Evolutionary conservation across 228 moss, liverwort and hornwort genomes (phyloP).

Genomic region (Sphagnum magellanicum): DNA sequence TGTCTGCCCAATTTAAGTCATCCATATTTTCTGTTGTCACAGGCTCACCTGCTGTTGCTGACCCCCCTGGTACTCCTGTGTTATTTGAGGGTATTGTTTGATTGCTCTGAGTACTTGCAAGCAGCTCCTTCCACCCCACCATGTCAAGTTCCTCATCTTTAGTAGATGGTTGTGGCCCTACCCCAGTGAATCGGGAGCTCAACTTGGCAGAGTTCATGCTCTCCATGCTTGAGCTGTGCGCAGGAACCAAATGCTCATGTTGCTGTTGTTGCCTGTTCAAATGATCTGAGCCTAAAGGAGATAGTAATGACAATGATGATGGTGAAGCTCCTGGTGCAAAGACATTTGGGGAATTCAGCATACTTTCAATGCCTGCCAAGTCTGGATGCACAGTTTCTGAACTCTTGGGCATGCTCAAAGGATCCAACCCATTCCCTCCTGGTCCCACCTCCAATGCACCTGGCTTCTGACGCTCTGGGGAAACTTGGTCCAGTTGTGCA

Average conservation of each 20-base stretch:
- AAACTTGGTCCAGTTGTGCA: constrained; percentile 47
- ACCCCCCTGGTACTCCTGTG: not conserved
- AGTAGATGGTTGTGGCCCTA: too few relatives aligned
- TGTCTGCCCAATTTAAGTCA: constrained; percentile 25
- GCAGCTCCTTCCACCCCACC: constrained; percentile 28
- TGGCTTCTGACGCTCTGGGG: constrained; percentile 20
- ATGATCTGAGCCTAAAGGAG: too few relatives aligned
- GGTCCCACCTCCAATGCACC: constrained; percentile 12
- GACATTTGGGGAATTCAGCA: constrained; percentile 35
- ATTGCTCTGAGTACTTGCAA: constrained; percentile 24
- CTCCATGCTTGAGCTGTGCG: too few relatives aligned
- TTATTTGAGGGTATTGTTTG: constrained; percentile 1
- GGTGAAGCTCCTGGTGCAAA: constrained; percentile 24
- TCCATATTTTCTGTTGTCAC: constrained; percentile 31
- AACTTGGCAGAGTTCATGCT: too few relatives aligned
- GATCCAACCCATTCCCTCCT: too few relatives aligned
- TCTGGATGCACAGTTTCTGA: not conserved
- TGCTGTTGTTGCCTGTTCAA: too few relatives aligned
- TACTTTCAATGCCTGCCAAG: constrained; percentile 17
- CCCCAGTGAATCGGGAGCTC: too few relatives aligned
- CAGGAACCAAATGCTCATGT: too few relatives aligned
- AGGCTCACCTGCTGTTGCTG: not conserved
- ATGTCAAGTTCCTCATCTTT: constrained; percentile 3
- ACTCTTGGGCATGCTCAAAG: too few relatives aligned
- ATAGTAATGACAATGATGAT: too few relatives aligned